Percentiles rank a stretch among this genome's conserved stretches.
phyloP scores from a whole-genome alignment of 1,284 basidiomycete species.

The Microbotryum violaceum region DNA sequence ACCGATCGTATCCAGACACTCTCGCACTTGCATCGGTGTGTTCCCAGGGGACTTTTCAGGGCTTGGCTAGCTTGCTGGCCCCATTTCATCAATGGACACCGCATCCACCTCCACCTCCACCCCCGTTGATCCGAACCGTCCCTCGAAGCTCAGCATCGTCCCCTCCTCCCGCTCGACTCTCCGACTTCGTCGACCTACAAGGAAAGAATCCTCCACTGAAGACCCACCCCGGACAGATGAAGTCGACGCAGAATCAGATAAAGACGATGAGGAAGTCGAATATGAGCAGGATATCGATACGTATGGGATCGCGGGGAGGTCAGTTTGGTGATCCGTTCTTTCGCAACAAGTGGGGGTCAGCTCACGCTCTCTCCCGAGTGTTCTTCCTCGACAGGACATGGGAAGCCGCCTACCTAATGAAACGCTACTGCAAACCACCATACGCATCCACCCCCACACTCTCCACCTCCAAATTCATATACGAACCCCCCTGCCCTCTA shows the following conservation, averaged over 20 bases:
- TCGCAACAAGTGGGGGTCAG: background rate
- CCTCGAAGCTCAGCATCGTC: conserved; percentile 2
- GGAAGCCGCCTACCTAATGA: conserved; percentile 63
- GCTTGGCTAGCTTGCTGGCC: too few species aligned
- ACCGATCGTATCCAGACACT: too few species aligned
- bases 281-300: conserved; percentile 47
- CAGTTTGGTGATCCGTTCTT: conserved; percentile 24
- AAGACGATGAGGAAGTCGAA: conserved; percentile 30
- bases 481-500: conserved; percentile 54
- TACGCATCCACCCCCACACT: conserved; percentile 33
- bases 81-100: too few species aligned
- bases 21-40: too few species aligned
- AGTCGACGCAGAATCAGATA: too few species aligned
- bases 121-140: conserved; percentile 17
- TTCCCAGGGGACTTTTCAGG: too few species aligned
- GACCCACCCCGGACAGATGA: too few species aligned
- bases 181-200: background rate
- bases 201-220: background rate
- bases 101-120: too few species aligned
- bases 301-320: conserved; percentile 70
- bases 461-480: conserved; percentile 41
- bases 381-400: conserved; percentile 35
- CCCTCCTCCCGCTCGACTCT: background rate
- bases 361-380: background rate
- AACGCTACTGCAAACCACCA: conserved; percentile 47